Conservation (phyloP, 192 early-diverging fungal genomes). For the Entomortierella lignicola region DNA sequence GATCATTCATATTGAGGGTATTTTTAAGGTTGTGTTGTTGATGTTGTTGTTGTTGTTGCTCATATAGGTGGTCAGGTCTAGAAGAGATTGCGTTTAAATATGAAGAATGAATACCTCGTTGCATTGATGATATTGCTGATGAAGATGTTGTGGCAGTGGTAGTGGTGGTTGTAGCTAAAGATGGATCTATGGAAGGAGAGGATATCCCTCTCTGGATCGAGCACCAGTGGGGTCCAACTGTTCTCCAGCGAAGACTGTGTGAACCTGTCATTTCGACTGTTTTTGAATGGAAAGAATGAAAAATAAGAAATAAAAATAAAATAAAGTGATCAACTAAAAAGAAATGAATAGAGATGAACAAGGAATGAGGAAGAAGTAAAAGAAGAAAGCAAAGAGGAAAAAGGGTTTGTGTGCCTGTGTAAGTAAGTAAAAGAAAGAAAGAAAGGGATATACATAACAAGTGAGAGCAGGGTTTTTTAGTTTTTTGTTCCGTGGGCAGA, state of each 20-base stretch:
- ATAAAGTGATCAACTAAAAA: neutral
- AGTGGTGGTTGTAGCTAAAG: too few species aligned
- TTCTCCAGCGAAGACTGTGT: neutral
- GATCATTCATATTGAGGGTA: neutral
- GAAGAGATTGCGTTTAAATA: slow-evolving; percentile 8
- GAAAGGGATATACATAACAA: too few species aligned
- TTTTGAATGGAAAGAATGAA: too few species aligned
- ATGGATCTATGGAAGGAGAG: neutral
- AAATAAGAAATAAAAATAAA: neutral
- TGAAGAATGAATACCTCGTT: neutral
- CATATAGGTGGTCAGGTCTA: neutral
- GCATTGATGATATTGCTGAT: neutral
- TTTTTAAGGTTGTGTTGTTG: slow-evolving; percentile 2
- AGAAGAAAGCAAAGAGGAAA: neutral
- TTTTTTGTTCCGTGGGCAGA: too few species aligned
- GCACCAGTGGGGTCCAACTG: slow-evolving; percentile 6
- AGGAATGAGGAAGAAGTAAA: neutral
- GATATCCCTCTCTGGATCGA: neutral
- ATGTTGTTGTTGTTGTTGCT: too few species aligned
- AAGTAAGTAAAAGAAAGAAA: neutral
- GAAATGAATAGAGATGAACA: neutral
- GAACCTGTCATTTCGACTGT: neutral
- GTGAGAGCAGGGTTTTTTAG: too few species aligned
- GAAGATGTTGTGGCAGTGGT: too few species aligned
- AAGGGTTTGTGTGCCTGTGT: too few species aligned